Evolutionary conservation across 495 filamentous ascomycete genomes (phyloP).

Genomic region (Pyronema omphalodes): DNA sequence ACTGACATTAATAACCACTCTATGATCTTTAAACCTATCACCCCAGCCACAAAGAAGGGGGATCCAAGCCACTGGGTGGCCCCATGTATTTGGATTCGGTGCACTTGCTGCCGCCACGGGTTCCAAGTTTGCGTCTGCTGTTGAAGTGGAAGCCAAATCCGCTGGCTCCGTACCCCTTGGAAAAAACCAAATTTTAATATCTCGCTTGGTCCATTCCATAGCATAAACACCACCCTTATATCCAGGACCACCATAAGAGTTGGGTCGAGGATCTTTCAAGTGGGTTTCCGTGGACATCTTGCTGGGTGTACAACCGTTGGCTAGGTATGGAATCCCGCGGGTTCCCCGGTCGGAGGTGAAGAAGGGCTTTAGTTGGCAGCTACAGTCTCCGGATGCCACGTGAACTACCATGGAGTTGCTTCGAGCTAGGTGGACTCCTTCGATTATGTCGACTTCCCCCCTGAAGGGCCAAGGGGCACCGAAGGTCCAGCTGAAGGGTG

Average conservation of each 20-base stretch:
- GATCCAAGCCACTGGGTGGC: constrained; percentile 47
- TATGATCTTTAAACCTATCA: constrained; percentile 46
- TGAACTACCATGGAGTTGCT: constrained; percentile 59
- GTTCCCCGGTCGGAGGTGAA: constrained; percentile 29
- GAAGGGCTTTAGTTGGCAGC: constrained; percentile 20
- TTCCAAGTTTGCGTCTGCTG: too few species aligned
- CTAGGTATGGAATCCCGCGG: constrained; percentile 32
- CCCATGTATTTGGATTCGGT: constrained; percentile 47
- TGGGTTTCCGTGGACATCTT: constrained; percentile 48
- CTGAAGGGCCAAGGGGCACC: constrained; percentile 52
- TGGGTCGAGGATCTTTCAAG: neutral
- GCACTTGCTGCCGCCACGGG: constrained; percentile 30
- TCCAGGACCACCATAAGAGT: neutral
- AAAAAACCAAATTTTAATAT: constrained; percentile 65
- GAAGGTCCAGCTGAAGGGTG: constrained; percentile 38
- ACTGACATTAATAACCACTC: constrained; percentile 61
- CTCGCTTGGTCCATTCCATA: constrained; percentile 47
- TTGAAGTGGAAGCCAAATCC: constrained; percentile 15
- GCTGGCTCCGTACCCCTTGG: constrained; percentile 39
- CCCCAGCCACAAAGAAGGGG: constrained; percentile 45
- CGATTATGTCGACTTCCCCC: constrained; percentile 86
- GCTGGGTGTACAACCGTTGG: constrained; percentile 38
- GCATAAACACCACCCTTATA: constrained; percentile 55
- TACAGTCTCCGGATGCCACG: constrained; percentile 41
- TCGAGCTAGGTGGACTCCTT: constrained; percentile 53